These are phyloP conservation scores for Aspergillus sp. DNA, from an alignment of 2,329 filamentous ascomycete genomes.

Conservation along the genomic window DNA sequence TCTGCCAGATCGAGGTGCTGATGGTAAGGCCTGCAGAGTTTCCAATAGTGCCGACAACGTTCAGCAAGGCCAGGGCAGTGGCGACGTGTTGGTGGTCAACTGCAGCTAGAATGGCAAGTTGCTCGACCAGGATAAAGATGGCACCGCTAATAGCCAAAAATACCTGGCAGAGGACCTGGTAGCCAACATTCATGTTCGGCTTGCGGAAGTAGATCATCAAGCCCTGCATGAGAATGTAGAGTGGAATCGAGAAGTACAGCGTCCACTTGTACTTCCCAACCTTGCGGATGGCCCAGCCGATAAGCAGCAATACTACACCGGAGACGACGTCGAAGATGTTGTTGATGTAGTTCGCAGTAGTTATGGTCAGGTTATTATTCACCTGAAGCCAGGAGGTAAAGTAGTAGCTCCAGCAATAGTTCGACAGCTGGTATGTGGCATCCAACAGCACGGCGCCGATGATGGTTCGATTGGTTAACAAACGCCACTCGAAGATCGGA, in stretches of 20 bases:
- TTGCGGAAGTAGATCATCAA: conserved; percentile 59
- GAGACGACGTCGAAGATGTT: conserved; percentile 55
- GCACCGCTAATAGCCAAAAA: conserved; percentile 58
- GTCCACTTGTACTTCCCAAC: conserved; percentile 56
- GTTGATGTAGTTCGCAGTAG: conserved; percentile 43
- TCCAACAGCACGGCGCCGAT: conserved; percentile 26
- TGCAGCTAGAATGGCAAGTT: conserved; percentile 57
- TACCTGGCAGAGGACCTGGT: conserved; percentile 59
- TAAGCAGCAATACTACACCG: conserved; percentile 55
- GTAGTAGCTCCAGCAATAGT: conserved; percentile 23
- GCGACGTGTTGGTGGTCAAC: conserved; percentile 58
- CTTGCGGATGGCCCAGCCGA: conserved; percentile 51
- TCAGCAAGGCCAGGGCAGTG: conserved; percentile 55
- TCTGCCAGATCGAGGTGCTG: conserved; percentile 61
- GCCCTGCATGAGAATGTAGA: conserved; percentile 54
- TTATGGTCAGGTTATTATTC: conserved; percentile 26
- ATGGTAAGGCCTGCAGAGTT: conserved; percentile 56
- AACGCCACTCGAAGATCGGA: conserved; percentile 57
- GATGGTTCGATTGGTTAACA: conserved; percentile 32
- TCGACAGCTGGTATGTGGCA: conserved; percentile 22
- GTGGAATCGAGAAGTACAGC: conserved; percentile 53
- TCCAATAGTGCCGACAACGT: conserved; percentile 58
- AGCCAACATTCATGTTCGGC: conserved; percentile 49
- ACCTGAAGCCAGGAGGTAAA: conserved; percentile 24
- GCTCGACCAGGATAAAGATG: conserved; percentile 53